Percentiles rank a stretch among this genome's conserved stretches.
phyloP scores from a whole-genome alignment of 139 green algal species.

The Chlorella sorokiniana region DNA sequence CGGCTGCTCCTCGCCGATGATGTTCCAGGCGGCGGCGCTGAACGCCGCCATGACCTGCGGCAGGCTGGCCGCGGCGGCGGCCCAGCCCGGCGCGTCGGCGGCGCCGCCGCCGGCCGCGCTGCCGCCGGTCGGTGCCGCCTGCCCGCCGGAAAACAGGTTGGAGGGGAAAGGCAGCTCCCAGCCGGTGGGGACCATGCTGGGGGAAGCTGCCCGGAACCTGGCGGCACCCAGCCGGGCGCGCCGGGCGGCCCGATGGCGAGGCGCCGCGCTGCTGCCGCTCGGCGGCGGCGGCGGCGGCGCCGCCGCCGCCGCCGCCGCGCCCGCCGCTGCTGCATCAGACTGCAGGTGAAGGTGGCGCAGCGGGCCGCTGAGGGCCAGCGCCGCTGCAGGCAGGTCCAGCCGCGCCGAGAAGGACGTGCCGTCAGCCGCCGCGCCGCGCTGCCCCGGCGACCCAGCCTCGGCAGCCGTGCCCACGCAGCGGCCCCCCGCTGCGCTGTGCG shows the following conservation, averaged over 20 bases:
- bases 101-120: background rate
- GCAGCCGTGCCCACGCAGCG: too few relatives aligned
- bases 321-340: background rate
- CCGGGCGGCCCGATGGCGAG: background rate
- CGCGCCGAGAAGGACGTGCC: background rate
- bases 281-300: background rate
- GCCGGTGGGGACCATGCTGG: slow-evolving; percentile 62
- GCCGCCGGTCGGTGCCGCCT: background rate
- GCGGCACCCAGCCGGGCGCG: slow-evolving; percentile 30
- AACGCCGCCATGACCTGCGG: slow-evolving; percentile 48
- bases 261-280: slow-evolving; percentile 28
- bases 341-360: slow-evolving; percentile 7
- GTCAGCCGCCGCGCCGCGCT: too few relatives aligned
- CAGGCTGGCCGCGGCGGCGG: slow-evolving; percentile 1
- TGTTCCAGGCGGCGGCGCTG: slow-evolving; percentile 57
- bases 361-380: background rate
- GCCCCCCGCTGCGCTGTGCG: background rate
- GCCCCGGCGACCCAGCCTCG: too few relatives aligned
- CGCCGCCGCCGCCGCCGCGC: background rate
- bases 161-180: slow-evolving; percentile 65
- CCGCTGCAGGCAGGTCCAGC: background rate
- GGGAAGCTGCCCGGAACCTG: slow-evolving; percentile 38
- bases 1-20: slow-evolving; percentile 66
- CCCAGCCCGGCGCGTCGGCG: background rate
- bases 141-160: slow-evolving; percentile 6